Conservation (phyloP, 2,329 filamentous ascomycete species). For the Neoascochyta sp. region DNA sequence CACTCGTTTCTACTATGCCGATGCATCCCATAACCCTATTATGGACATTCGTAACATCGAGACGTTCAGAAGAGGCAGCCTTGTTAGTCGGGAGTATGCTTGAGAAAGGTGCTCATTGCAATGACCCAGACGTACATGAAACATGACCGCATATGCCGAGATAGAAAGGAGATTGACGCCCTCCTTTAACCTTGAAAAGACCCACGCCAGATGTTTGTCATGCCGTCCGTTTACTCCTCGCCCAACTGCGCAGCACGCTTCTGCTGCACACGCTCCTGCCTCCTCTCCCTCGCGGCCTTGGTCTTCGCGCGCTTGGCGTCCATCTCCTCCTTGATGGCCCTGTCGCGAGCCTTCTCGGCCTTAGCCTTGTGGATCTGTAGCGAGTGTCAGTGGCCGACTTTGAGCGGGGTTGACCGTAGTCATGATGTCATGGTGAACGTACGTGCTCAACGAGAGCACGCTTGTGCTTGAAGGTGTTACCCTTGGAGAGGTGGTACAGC, state of each 20-base stretch:
- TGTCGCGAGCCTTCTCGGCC: conserved; percentile 98
- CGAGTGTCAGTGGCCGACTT: conserved; percentile 24
- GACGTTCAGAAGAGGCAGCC: conserved; percentile 31
- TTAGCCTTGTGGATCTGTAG: conserved; percentile 98
- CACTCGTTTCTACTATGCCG: conserved; percentile 32
- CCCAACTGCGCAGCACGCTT: conserved; percentile 85
- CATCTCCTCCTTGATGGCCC: conserved; percentile 97
- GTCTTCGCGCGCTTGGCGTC: conserved; percentile 99
- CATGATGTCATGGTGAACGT: conserved; percentile 55
- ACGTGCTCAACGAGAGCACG: conserved; percentile 99
- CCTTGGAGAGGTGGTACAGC: conserved; percentile 99
- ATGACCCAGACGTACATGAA: conserved; percentile 43
- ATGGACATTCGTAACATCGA: conserved; percentile 38
- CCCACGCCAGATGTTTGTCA: conserved; percentile 42
- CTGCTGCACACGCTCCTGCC: conserved; percentile 82
- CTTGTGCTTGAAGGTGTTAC: conserved; percentile 99
- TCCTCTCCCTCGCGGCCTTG: conserved; percentile 99
- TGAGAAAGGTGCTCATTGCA: conserved; percentile 37
- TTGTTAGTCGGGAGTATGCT: conserved; percentile 36
- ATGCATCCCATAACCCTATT: conserved; percentile 36
- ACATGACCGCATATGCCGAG: conserved; percentile 44
- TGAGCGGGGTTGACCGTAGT: conserved; percentile 20
- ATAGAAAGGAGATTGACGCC: conserved; percentile 40
- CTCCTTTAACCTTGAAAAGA: conserved; percentile 41
- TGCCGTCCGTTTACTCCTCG: conserved; percentile 44